Percentiles rank a stretch among this genome's conserved stretches.
phyloP scores from a whole-genome alignment of 2,329 filamentous ascomycete genomes.

The Calonectria multiphialidica region DNA sequence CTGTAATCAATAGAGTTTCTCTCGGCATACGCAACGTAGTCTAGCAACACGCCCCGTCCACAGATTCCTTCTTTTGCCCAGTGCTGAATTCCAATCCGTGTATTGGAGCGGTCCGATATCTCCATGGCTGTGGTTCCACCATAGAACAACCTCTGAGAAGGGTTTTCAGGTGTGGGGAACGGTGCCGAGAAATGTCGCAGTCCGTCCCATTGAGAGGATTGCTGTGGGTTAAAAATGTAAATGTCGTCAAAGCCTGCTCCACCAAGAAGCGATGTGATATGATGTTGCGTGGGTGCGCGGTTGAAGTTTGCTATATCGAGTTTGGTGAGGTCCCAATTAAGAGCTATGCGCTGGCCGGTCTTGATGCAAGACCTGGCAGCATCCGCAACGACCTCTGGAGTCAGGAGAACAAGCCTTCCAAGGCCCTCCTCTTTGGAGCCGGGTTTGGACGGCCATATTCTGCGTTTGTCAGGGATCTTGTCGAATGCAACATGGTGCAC shows the following conservation, averaged over 20 bases:
- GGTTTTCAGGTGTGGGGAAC: conserved; percentile 46
- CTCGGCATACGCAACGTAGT: conserved; percentile 20
- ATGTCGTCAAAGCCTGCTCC: conserved; percentile 63
- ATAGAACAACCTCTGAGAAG: conserved; percentile 58
- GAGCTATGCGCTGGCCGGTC: conserved; percentile 62
- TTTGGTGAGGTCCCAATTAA: conserved; percentile 68
- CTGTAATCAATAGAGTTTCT: conserved; percentile 11
- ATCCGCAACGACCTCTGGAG: conserved; percentile 60
- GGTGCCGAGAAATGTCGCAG: conserved; percentile 62
- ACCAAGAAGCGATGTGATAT: conserved; percentile 60
- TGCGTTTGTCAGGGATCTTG: conserved; percentile 58
- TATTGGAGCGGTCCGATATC: conserved; percentile 56
- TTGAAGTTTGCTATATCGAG: conserved; percentile 67
- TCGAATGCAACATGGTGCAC: conserved; percentile 25
- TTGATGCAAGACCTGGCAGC: conserved; percentile 63
- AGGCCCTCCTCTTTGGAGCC: conserved; percentile 64
- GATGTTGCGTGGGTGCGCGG: conserved; percentile 62
- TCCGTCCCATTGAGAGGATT: conserved; percentile 65
- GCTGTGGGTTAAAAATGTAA: conserved; percentile 63
- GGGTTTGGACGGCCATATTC: conserved; percentile 60
- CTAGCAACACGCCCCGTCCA: conserved; percentile 20
- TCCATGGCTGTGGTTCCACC: conserved; percentile 59
- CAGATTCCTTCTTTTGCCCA: conserved; percentile 52
- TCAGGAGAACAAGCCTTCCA: conserved; percentile 63
- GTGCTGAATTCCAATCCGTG: conserved; percentile 60